These are phyloP conservation scores for Dioszegia crocea DNA, from an alignment of 768 basidiomycete species.

Conservation along the genomic window DNA sequence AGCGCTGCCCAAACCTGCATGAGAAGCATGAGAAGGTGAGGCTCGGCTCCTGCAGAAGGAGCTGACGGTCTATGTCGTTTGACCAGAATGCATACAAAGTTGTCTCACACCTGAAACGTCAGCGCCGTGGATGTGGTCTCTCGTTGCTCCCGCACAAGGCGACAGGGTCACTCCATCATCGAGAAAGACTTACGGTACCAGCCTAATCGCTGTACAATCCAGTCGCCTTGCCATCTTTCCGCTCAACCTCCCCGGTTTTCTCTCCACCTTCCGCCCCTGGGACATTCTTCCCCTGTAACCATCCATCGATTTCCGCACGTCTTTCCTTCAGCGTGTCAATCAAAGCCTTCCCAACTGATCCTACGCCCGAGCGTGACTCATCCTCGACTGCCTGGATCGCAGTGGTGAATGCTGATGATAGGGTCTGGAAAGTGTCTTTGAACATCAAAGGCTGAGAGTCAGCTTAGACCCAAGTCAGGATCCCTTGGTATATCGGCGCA, in stretches of 20 bases:
- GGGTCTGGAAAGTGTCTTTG: constrained; percentile 38
- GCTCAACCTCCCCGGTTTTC: constrained; percentile 28
- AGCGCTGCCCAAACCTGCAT: no score
- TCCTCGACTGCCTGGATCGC: constrained; percentile 45
- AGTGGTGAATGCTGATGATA: constrained; percentile 40
- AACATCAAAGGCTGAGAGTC: constrained; percentile 36
- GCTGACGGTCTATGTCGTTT: no score
- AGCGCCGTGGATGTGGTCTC: no score
- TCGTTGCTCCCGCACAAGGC: no score
- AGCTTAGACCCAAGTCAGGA: background rate
- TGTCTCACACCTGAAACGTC: no score
- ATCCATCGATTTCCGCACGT: constrained; percentile 44
- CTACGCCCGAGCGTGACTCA: constrained; percentile 35
- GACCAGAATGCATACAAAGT: no score
- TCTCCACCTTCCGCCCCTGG: constrained; percentile 31
- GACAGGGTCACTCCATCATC: no score
- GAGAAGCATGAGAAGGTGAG: no score
- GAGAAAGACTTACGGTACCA: background rate
- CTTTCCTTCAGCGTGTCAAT: constrained; percentile 37
- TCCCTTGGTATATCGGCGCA: no score
- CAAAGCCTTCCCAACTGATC: constrained; percentile 37
- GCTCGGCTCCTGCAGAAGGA: no score
- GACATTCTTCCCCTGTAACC: constrained; percentile 35
- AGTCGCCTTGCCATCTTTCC: constrained; percentile 28
- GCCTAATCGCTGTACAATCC: constrained; percentile 32